These are phyloP conservation scores for Sphagnum fallax DNA, from an alignment of 228 moss, liverwort and hornwort species.

Conservation along the genomic window DNA sequence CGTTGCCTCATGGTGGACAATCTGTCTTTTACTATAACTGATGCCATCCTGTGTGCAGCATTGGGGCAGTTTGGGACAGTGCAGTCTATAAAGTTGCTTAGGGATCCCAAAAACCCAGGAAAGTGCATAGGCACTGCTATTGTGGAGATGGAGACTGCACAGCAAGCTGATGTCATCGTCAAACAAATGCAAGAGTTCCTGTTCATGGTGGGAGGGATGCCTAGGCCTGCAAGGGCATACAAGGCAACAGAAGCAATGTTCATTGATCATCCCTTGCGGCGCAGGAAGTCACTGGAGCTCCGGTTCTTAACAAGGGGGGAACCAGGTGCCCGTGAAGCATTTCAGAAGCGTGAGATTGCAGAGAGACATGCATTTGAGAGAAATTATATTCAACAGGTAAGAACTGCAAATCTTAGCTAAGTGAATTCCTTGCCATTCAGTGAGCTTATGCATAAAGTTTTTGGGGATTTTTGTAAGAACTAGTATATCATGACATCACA, in stretches of 20 bases:
- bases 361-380: slow-evolving; percentile 25
- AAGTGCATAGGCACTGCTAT: slow-evolving; percentile 20
- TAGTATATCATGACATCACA: too few species aligned
- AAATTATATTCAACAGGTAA: slow-evolving; percentile 35
- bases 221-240: slow-evolving; percentile 60
- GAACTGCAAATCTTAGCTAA: too few species aligned
- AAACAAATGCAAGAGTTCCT: slow-evolving; percentile 48
- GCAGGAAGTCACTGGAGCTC: slow-evolving; percentile 8
- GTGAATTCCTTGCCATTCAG: too few species aligned
- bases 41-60: not conserved
- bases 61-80: not conserved
- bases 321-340: not conserved
- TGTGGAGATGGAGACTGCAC: slow-evolving; percentile 42
- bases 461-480: too few species aligned
- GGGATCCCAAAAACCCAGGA: not conserved
- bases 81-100: not conserved
- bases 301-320: slow-evolving; percentile 22
- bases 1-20: not conserved
- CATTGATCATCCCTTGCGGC: slow-evolving; percentile 65
- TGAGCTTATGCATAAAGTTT: too few species aligned
- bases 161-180: slow-evolving; percentile 35
- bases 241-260: slow-evolving; percentile 35
- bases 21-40: not conserved
- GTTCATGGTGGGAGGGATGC: slow-evolving; percentile 78
- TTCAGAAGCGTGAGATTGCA: slow-evolving; percentile 12